These are phyloP conservation scores for Aegilops sharonensis DNA, from an alignment of 176 grass and related monocot genomes.

Conservation along the genomic window DNA sequence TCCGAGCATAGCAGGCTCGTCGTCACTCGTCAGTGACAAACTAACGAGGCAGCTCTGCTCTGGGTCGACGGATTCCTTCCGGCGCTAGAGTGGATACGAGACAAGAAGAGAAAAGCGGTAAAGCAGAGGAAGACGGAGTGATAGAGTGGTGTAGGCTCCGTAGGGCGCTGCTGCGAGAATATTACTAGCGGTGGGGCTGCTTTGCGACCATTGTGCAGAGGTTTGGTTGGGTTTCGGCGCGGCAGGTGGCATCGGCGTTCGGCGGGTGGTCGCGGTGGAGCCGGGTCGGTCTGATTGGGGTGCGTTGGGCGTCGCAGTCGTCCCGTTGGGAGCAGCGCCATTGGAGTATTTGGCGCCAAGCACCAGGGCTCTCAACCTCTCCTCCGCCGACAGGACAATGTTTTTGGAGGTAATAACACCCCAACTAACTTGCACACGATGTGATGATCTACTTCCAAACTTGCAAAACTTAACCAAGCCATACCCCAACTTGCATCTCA, in stretches of 20 bases:
- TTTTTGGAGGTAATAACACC: background rate
- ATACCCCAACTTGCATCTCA: too few relatives aligned
- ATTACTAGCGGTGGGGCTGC: constrained; percentile 9
- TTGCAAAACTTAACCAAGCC: too few relatives aligned
- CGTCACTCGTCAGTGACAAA: background rate
- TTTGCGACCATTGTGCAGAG: constrained; percentile 26
- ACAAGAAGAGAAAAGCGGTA: background rate
- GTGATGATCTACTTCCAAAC: too few relatives aligned
- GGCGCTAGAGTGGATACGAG: background rate
- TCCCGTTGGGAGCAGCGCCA: background rate
- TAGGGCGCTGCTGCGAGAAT: constrained; percentile 4
- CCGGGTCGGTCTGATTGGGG: background rate
- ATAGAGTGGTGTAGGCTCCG: background rate
- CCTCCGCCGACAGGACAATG: background rate
- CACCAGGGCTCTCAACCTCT: background rate
- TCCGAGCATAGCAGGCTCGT: background rate
- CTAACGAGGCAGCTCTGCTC: background rate
- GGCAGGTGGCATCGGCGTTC: constrained; percentile 43
- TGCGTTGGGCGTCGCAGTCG: background rate
- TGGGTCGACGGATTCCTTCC: background rate
- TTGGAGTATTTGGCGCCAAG: background rate
- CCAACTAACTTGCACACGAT: too few relatives aligned
- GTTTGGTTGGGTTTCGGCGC: constrained; percentile 9
- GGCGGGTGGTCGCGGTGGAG: background rate
- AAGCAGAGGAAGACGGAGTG: background rate